phyloP scores from a whole-genome alignment of 2,329 filamentous ascomycete species.

The Diaporthe vexans region DNA sequence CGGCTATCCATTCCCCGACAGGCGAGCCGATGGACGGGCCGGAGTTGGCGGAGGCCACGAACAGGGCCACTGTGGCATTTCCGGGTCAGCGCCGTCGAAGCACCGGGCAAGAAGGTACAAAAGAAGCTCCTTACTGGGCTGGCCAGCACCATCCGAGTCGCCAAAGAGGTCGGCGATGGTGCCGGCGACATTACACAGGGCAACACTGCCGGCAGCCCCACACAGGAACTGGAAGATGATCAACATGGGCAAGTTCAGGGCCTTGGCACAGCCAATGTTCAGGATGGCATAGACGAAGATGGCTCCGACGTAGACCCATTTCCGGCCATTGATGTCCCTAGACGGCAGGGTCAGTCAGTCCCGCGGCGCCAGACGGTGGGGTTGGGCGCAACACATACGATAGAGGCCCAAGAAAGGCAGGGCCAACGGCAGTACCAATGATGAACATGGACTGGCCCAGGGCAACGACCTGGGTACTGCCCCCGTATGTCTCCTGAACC shows the following conservation, averaged over 20 bases:
- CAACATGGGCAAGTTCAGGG: slow-evolving; percentile 54
- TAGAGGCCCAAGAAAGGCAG: slow-evolving; percentile 56
- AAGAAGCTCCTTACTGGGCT: slow-evolving; percentile 48
- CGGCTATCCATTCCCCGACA: slow-evolving; percentile 55
- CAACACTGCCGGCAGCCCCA: slow-evolving; percentile 52
- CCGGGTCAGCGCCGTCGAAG: not conserved
- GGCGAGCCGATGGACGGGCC: slow-evolving; percentile 57
- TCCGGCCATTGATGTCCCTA: slow-evolving; percentile 57
- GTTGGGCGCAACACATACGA: slow-evolving; percentile 49
- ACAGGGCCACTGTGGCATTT: slow-evolving; percentile 52
- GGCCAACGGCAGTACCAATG: slow-evolving; percentile 57
- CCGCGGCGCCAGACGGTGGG: not conserved
- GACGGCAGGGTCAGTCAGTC: slow-evolving; percentile 8
- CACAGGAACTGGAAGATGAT: slow-evolving; percentile 55
- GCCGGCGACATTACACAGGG: slow-evolving; percentile 53
- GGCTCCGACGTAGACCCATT: slow-evolving; percentile 58
- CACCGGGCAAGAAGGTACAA: not conserved
- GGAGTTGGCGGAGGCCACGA: slow-evolving; percentile 56
- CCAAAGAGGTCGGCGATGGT: slow-evolving; percentile 55
- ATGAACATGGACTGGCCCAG: slow-evolving; percentile 59
- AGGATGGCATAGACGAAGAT: slow-evolving; percentile 52
- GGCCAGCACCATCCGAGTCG: slow-evolving; percentile 54
- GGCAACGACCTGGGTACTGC: slow-evolving; percentile 53
- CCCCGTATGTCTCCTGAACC: slow-evolving; percentile 54
- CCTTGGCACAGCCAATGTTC: slow-evolving; percentile 53